These are phyloP conservation scores for carrot (Daucus carota) DNA, from an alignment of 129 eudicot species.

Conservation along the genomic window DH1_v3.0 NC_030384.2:29002001-29002500, in stretches of 20 bases:
- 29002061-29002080: too few species aligned
- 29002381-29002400: too few species aligned
- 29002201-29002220: slow-evolving; percentile 77
- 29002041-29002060: too few species aligned
- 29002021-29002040: too few species aligned
- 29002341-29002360: neutral
- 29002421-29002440: neutral
- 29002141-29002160: slow-evolving; percentile 74
- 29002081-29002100: neutral
- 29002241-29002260: neutral
- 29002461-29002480: too few species aligned
- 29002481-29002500: too few species aligned
- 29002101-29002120: slow-evolving; percentile 32
- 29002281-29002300: neutral
- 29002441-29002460: neutral
- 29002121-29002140: slow-evolving; percentile 41
- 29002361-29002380: slow-evolving; percentile 18
- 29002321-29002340: neutral
- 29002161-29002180: slow-evolving; percentile 90
- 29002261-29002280: neutral
- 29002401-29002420: slow-evolving; percentile 1
- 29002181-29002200: slow-evolving; percentile 83
- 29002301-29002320: neutral
- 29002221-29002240: slow-evolving; percentile 54
- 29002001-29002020: too few species aligned